Evolutionary conservation across 1,284 basidiomycete genomes (phyloP).

Genomic region (Fomitopsis betulina): DNA sequence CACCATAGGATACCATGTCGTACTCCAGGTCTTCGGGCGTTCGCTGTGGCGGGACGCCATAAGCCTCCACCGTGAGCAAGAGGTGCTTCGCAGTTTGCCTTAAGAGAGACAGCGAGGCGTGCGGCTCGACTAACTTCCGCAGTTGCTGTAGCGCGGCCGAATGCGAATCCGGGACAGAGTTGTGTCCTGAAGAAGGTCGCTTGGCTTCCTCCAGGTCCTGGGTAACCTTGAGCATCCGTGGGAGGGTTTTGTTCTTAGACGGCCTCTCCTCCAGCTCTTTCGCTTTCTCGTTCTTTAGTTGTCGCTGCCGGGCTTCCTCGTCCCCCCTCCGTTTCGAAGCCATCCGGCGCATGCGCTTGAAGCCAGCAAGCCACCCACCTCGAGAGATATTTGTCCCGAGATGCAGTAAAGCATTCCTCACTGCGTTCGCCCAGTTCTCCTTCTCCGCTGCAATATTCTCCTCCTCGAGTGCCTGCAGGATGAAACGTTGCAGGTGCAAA

Average conservation of each 20-base stretch:
- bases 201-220: slow-evolving; percentile 9
- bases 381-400: slow-evolving; percentile 20
- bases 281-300: slow-evolving; percentile 15
- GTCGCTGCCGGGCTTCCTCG: slow-evolving; percentile 8
- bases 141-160: slow-evolving; percentile 24
- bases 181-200: slow-evolving; percentile 1
- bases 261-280: slow-evolving; percentile 20
- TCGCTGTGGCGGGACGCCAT: not conserved
- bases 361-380: slow-evolving; percentile 27
- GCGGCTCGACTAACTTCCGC: slow-evolving; percentile 24
- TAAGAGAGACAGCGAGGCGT: slow-evolving; percentile 14
- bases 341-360: slow-evolving; percentile 19
- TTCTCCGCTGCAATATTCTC: slow-evolving; percentile 11
- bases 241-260: slow-evolving; percentile 6
- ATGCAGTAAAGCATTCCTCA: slow-evolving; percentile 20
- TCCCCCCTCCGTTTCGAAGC: slow-evolving; percentile 12
- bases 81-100: slow-evolving; percentile 39
- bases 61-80: slow-evolving; percentile 42
- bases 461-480: slow-evolving; percentile 21
- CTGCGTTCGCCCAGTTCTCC: slow-evolving; percentile 21
- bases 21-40: slow-evolving; percentile 35
- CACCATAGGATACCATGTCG: slow-evolving; percentile 33
- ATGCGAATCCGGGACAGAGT: slow-evolving; percentile 9
- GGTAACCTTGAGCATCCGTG: not conserved
- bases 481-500: slow-evolving; percentile 22